phyloP scores from a whole-genome alignment of 805 yeast genomes.

The Wickerhamiella cacticola region DNA sequence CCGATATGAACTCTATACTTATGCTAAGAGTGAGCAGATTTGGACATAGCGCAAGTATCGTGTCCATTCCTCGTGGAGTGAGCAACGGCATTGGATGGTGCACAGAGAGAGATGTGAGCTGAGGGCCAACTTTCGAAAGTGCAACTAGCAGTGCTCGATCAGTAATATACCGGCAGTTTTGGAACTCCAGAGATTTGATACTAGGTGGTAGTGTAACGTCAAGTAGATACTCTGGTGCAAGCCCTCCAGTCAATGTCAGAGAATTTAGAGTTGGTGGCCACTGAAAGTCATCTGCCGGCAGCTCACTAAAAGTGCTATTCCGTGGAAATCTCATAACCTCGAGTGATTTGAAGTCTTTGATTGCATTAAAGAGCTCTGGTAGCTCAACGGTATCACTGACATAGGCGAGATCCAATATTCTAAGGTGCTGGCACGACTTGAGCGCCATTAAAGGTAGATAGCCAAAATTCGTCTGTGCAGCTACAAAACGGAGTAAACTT shows the following conservation, averaged over 20 bases:
- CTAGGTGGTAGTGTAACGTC: conserved; percentile 61
- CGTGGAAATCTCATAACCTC: conserved; percentile 80
- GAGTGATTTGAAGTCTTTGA: conserved; percentile 46
- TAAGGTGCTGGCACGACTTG: conserved; percentile 52
- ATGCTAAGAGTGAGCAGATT: conserved; percentile 49
- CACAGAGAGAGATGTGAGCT: conserved; percentile 50
- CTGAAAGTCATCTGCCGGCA: conserved; percentile 31
- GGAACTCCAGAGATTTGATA: conserved; percentile 59
- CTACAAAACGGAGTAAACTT: conserved; percentile 55
- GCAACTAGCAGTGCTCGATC: conserved; percentile 54
- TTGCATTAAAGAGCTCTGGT: conserved; percentile 64
- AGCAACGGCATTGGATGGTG: conserved; percentile 85
- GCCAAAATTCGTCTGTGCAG: conserved; percentile 94
- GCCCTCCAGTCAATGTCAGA: conserved; percentile 77
- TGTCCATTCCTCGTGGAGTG: conserved; percentile 56
- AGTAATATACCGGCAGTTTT: conserved; percentile 73
- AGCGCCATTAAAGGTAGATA: conserved; percentile 76
- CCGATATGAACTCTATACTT: conserved; percentile 66
- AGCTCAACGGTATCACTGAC: conserved; percentile 87
- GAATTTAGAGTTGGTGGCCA: conserved; percentile 78
- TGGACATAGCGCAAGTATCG: conserved; percentile 65
- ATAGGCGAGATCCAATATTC: conserved; percentile 61
- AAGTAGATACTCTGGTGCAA: conserved; percentile 64
- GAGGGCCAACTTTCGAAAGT: conserved; percentile 51
- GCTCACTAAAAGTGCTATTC: conserved; percentile 58